A percentile compares a stretch with the other conserved stretches of the same genome.
Conservation (phyloP, 805 yeast genomes). For the Barnettozyma siamensis region DNA sequence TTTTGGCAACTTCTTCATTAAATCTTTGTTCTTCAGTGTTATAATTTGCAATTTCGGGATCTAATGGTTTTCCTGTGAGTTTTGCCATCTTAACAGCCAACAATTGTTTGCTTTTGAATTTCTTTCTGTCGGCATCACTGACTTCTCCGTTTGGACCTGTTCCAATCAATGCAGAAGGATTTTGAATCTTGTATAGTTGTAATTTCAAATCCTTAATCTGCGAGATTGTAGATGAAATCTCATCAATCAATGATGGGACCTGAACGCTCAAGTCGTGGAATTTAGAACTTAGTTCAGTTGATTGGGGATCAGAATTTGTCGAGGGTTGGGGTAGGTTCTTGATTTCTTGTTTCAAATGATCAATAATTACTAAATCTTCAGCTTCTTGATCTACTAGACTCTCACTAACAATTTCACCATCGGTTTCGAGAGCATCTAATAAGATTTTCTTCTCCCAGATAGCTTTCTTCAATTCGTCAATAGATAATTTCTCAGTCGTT, state of each 20-base stretch:
- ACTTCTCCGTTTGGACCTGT: conserved; percentile 83
- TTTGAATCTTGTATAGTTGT: conserved; percentile 54
- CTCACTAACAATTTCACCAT: conserved; percentile 28
- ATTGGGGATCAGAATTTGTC: conserved; percentile 26
- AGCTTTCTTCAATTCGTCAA: conserved; percentile 57
- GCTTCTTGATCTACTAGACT: conserved; percentile 42
- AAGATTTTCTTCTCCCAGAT: conserved; percentile 73
- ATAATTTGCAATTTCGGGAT: conserved; percentile 30
- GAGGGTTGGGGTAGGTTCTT: conserved; percentile 39
- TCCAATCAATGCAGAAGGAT: conserved; percentile 70
- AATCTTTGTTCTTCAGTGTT: conserved; percentile 32
- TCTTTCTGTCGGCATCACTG: conserved; percentile 75
- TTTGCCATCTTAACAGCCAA: conserved; percentile 87
- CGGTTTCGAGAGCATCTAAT: conserved; percentile 40
- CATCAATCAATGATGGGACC: conserved; percentile 61
- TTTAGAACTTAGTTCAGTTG: conserved; percentile 32
- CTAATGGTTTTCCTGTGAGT: conserved; percentile 69
- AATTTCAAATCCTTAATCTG: conserved; percentile 62
- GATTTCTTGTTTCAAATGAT: conserved; percentile 41
- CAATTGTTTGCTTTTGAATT: conserved; percentile 71
- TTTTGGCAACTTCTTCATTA: conserved; percentile 43
- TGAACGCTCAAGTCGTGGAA: conserved; percentile 23
- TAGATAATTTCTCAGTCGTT: conserved; percentile 15
- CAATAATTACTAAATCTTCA: conserved; percentile 36
- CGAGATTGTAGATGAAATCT: conserved; percentile 55